phyloP scores from a whole-genome alignment of 2,329 filamentous ascomycete genomes.

The Colletotrichum scovillei region DNA sequence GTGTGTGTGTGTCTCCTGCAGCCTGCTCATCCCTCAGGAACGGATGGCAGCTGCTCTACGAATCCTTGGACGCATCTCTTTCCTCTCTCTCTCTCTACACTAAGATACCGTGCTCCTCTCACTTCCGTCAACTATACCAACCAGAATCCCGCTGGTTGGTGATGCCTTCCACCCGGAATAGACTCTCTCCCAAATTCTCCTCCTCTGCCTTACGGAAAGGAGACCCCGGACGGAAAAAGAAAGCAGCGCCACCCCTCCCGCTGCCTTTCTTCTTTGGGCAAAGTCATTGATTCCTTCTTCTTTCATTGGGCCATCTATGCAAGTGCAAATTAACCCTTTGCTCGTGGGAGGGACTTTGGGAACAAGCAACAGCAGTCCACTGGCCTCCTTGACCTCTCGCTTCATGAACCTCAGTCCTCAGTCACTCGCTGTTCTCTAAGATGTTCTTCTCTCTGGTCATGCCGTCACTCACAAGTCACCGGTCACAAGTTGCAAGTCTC shows the following conservation, averaged over 20 bases:
- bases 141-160: neutral
- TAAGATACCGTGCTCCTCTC: too few relatives aligned
- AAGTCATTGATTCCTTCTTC: neutral
- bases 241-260: slow-evolving; percentile 28
- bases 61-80: neutral
- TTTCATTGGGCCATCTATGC: slow-evolving; percentile 17
- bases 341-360: slow-evolving; percentile 9
- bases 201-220: slow-evolving; percentile 25
- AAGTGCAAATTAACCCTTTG: slow-evolving; percentile 22
- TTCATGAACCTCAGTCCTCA: neutral
- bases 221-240: slow-evolving; percentile 22
- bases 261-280: slow-evolving; percentile 29
- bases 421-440: too few relatives aligned
- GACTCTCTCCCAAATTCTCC: neutral
- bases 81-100: neutral
- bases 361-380: neutral
- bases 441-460: neutral
- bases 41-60: neutral
- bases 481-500: neutral
- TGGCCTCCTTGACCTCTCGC: neutral
- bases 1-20: neutral
- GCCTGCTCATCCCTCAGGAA: neutral
- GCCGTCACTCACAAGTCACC: slow-evolving; percentile 1
- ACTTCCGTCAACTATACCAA: neutral
- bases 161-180: neutral